phyloP scores from a whole-genome alignment of 106 monocot genomes.

The Dioscorea dumetorum region DNA sequence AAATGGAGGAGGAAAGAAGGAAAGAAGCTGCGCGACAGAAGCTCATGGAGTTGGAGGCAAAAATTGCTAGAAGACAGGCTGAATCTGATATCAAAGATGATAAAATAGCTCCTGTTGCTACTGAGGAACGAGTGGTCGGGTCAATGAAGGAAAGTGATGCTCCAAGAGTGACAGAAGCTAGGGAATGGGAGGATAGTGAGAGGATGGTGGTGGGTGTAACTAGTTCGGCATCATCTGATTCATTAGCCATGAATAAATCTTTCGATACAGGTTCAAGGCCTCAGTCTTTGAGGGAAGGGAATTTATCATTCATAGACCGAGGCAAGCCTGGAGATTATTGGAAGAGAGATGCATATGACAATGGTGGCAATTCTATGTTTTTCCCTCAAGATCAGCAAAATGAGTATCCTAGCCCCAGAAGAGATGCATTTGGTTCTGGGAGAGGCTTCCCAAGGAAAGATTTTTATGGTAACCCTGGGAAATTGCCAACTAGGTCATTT shows the following conservation, averaged over 20 bases:
- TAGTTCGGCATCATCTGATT: slow-evolving; percentile 41
- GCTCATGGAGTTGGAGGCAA: slow-evolving; percentile 81
- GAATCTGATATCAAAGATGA: slow-evolving; percentile 37
- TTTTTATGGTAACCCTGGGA: slow-evolving; percentile 17
- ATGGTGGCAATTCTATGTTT: slow-evolving; percentile 18
- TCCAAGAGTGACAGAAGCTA: slow-evolving; percentile 20
- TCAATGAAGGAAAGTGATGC: slow-evolving; percentile 24
- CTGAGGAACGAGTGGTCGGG: slow-evolving; percentile 13
- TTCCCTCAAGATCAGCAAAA: slow-evolving; percentile 26
- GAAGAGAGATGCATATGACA: slow-evolving; percentile 30
- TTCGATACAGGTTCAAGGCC: slow-evolving; percentile 30
- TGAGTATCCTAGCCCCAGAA: slow-evolving; percentile 19
- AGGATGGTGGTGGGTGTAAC: slow-evolving; percentile 40
- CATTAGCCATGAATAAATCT: slow-evolving; percentile 30
- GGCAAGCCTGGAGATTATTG: slow-evolving; percentile 35
- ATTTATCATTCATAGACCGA: slow-evolving; percentile 32
- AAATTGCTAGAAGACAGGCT: slow-evolving; percentile 60
- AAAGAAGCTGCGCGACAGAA: slow-evolving; percentile 80
- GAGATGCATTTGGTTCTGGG: slow-evolving; percentile 38
- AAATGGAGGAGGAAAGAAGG: slow-evolving; percentile 84
- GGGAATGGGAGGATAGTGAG: slow-evolving; percentile 60
- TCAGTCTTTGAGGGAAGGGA: slow-evolving; percentile 27
- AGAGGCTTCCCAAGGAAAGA: slow-evolving; percentile 41
- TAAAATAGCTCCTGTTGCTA: slow-evolving; percentile 11
- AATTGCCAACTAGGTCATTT: slow-evolving; percentile 24